Percentiles rank a stretch among this genome's conserved stretches.
Evolutionary conservation across 2,329 filamentous ascomycete genomes (phyloP).

Genomic region (Alternaria novae-zelandiae): DNA sequence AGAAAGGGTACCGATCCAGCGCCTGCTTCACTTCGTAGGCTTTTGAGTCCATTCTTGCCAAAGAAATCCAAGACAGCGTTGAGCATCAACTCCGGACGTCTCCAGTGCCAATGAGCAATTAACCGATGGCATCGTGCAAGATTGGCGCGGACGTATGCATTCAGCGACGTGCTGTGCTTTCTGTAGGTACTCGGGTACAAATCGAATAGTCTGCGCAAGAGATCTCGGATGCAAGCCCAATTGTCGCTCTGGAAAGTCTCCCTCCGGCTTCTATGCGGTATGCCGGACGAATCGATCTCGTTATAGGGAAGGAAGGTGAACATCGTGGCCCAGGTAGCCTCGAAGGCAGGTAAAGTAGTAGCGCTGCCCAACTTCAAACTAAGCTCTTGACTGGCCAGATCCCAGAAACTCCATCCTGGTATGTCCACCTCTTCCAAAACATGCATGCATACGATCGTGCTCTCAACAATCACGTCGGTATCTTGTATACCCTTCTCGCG

Average conservation of each 20-base stretch:
- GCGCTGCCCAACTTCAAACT: conserved; percentile 20
- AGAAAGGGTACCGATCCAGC: conserved; percentile 62
- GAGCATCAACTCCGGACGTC: conserved; percentile 61
- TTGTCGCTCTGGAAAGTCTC: conserved; percentile 53
- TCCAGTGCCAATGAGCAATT: conserved; percentile 64
- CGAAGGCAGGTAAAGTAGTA: conserved; percentile 39
- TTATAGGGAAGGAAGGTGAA: conserved; percentile 61
- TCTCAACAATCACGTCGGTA: conserved; percentile 52
- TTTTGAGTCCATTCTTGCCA: conserved; percentile 58
- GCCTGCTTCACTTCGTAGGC: conserved; percentile 59
- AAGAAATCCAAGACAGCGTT: conserved; percentile 66
- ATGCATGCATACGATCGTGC: conserved; percentile 56
- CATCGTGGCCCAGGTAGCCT: conserved; percentile 52
- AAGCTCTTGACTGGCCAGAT: conserved; percentile 49
- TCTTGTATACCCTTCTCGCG: conserved; percentile 59
- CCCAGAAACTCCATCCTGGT: conserved; percentile 51
- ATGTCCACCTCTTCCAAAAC: conserved; percentile 43
- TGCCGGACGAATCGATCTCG: conserved; percentile 59
- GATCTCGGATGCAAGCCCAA: conserved; percentile 57
- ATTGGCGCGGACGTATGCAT: conserved; percentile 60
- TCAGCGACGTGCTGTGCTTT: conserved; percentile 53
- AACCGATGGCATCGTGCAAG: conserved; percentile 62
- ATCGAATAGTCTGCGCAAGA: conserved; percentile 57
- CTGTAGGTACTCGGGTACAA: conserved; percentile 54
- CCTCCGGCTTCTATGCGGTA: conserved; percentile 51